phyloP scores from a whole-genome alignment of 768 basidiomycete species.

The Harrya chromipes region DNA sequence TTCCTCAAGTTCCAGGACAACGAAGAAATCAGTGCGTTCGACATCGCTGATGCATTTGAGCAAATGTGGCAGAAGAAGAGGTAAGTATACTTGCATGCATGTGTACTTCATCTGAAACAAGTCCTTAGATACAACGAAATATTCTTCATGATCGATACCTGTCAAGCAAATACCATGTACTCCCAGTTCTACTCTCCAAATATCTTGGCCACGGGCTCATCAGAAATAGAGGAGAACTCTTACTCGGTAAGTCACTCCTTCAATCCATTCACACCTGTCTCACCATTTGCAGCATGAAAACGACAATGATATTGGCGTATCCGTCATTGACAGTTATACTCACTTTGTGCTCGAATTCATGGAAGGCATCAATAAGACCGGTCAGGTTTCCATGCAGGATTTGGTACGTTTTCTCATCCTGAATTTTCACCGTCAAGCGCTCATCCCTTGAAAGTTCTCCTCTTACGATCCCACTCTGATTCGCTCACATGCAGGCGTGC shows the following conservation, averaged over 20 bases:
- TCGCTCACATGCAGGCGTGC: slow-evolving; percentile 85
- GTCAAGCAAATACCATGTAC: slow-evolving; percentile 96
- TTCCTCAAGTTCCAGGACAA: slow-evolving; percentile 99
- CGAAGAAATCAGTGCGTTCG: slow-evolving; percentile 95
- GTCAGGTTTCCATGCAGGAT: slow-evolving; percentile 73
- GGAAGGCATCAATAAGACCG: slow-evolving; percentile 92
- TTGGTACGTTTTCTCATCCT: slow-evolving; percentile 51
- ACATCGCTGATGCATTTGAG: slow-evolving; percentile 96
- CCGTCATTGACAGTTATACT: slow-evolving; percentile 93
- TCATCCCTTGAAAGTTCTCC: slow-evolving; percentile 58
- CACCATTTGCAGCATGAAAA: slow-evolving; percentile 68
- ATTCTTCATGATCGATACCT: slow-evolving; percentile 98
- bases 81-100: slow-evolving; percentile 36
- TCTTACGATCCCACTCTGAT: slow-evolving; percentile 73
- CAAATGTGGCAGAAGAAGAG: slow-evolving; percentile 98
- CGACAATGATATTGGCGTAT: slow-evolving; percentile 91
- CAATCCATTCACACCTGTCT: not conserved
- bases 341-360: slow-evolving; percentile 90
- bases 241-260: slow-evolving; percentile 69
- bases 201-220: slow-evolving; percentile 88
- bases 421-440: not conserved
- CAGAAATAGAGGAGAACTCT: slow-evolving; percentile 80
- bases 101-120: slow-evolving; percentile 20
- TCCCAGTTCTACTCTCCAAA: slow-evolving; percentile 91
- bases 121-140: slow-evolving; percentile 82